Conservation (phyloP, 768 basidiomycete species). For the Pleurotus tuber-regium region DNA sequence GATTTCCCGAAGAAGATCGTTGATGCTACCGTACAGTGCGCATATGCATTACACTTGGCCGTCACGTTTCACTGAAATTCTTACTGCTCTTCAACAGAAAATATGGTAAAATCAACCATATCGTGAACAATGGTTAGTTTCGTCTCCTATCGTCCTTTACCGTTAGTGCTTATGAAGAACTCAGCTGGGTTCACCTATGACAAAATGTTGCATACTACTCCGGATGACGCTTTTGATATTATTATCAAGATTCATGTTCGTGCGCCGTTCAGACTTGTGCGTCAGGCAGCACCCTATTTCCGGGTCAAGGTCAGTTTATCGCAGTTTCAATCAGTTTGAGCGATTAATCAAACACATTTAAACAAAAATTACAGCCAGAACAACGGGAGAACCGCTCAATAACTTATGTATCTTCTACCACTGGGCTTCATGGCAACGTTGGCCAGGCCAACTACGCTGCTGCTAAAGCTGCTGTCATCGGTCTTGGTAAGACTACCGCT, state of each 20-base stretch:
- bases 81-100: slow-evolving; percentile 38
- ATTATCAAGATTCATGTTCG: slow-evolving; percentile 85
- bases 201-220: slow-evolving; percentile 86
- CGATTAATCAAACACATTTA: too few relatives aligned
- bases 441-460: slow-evolving; percentile 84
- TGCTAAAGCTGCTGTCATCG: slow-evolving; percentile 75
- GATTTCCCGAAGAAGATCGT: slow-evolving; percentile 81
- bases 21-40: slow-evolving; percentile 72
- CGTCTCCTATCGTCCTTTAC: neutral
- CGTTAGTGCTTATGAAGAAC: neutral
- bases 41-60: slow-evolving; percentile 13
- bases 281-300: slow-evolving; percentile 83
- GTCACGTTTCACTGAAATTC: neutral
- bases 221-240: slow-evolving; percentile 78
- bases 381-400: slow-evolving; percentile 69
- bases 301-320: slow-evolving; percentile 59
- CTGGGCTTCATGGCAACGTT: slow-evolving; percentile 85
- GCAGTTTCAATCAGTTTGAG: too few relatives aligned
- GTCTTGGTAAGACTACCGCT: slow-evolving; percentile 81
- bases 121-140: slow-evolving; percentile 70
- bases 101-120: slow-evolving; percentile 85
- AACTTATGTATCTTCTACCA: slow-evolving; percentile 78
- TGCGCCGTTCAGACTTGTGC: slow-evolving; percentile 81
- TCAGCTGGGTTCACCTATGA: slow-evolving; percentile 77
- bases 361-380: too few relatives aligned